Evolutionary conservation across 176 grass and related monocot genomes (phyloP).

Genomic region (Musa beccarii): DNA sequence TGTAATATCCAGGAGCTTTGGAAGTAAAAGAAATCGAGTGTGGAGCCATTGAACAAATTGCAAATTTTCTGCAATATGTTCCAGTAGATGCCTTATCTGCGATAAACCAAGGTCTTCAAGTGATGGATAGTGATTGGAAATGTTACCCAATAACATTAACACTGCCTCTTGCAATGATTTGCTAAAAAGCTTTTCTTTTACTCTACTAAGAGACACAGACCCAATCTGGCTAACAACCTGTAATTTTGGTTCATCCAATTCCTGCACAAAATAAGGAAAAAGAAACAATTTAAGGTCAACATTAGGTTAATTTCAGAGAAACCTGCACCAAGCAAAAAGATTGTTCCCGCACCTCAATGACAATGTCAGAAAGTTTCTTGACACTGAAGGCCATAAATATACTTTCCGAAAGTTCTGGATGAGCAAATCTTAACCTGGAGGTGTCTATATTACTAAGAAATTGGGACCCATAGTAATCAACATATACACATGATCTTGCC

Average conservation of each 20-base stretch:
- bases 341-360: slow-evolving; percentile 53
- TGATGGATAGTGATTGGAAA: slow-evolving; percentile 65
- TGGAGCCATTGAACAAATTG: slow-evolving; percentile 57
- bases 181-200: slow-evolving; percentile 65
- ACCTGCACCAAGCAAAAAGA: slow-evolving; percentile 6
- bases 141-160: slow-evolving; percentile 47
- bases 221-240: slow-evolving; percentile 62
- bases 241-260: slow-evolving; percentile 61
- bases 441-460: slow-evolving; percentile 68
- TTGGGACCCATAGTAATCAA: slow-evolving; percentile 66
- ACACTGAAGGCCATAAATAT: slow-evolving; percentile 59
- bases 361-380: slow-evolving; percentile 76
- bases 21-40: slow-evolving; percentile 77
- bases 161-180: slow-evolving; percentile 60
- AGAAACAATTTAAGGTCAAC: slow-evolving; percentile 1
- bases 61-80: slow-evolving; percentile 61
- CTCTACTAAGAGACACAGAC: slow-evolving; percentile 40
- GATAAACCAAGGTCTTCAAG: slow-evolving; percentile 56
- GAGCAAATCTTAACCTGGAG: slow-evolving; percentile 80
- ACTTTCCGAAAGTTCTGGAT: slow-evolving; percentile 73
- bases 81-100: slow-evolving; percentile 44
- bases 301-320: slow-evolving; percentile 8
- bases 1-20: slow-evolving; percentile 63
- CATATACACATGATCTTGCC: slow-evolving; percentile 79
- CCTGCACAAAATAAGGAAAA: slow-evolving; percentile 37